Evolutionary conservation across 1,284 basidiomycete species (phyloP), one percentile per base, ranked within the genome.

Genomic region (Athelia psychrophila): DNA sequence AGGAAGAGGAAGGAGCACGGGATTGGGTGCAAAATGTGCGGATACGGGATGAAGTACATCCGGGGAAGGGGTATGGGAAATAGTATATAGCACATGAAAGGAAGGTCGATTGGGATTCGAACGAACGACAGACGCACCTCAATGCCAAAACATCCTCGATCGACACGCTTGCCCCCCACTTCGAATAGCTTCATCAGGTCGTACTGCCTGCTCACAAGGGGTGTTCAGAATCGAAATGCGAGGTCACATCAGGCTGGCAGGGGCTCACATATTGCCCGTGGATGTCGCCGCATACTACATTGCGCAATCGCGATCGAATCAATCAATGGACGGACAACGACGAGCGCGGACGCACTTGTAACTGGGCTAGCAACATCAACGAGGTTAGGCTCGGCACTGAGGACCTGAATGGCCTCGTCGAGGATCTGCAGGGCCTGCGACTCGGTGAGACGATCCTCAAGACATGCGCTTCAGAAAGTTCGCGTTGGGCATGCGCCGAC

Each of bases 111-210:
- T 6, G 27, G 27, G 13, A 13, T 30, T 5, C 5, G 5, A 13
- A 30, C 13, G 27, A 30, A 30, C 27, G 27, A 13, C 27, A 30
- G 13, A 30, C 77, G 56, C 50, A 93, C 93, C 78, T 97, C 95
- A 62, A 97, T 95, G 18, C 92, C 91, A 71, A 97, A 98, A 74
- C 90, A 89, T 23, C 97, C 96, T 52, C 96, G 85, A 74, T 99
- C 97, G 47, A 99, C 96, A 68, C 99, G 99, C 72, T 99, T 88
- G 10, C 96, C 96, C 40, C 96, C 96, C 48, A 98, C 90, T 65
- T 98, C 96, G 63, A 99, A 96, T 44, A 98, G 79, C 70, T 98
- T 98, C 90, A 99, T 95, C 55, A 99, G 80, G 72, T 99, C 95
- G 67, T 95, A 97, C 94, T 96, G 61, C 51, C 56, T 24, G 23